These are phyloP conservation scores for Saccharomyces hybrid DNA, from an alignment of 1,139 yeast species.

Conservation along the genomic window DNA sequence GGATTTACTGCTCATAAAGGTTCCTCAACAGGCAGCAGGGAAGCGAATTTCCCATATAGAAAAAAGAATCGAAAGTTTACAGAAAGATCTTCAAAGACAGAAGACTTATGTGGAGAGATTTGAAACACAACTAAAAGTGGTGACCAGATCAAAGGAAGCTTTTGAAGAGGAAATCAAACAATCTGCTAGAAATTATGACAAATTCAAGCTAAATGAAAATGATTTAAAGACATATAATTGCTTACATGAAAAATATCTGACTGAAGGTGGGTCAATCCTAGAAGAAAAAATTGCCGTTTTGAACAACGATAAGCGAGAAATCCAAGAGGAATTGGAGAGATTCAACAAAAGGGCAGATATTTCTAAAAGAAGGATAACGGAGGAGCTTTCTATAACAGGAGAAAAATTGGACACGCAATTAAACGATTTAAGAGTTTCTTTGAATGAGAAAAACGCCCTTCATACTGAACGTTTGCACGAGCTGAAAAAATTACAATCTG, in stretches of 20 bases:
- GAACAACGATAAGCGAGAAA: slow-evolving; percentile 40
- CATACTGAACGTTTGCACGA: slow-evolving; percentile 37
- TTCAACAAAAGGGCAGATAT: slow-evolving; percentile 36
- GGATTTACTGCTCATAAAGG: slow-evolving; percentile 51
- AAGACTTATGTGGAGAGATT: slow-evolving; percentile 36
- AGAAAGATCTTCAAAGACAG: slow-evolving; percentile 49
- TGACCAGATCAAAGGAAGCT: slow-evolving; percentile 36
- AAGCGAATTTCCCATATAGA: slow-evolving; percentile 43
- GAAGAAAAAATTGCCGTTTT: slow-evolving; percentile 44
- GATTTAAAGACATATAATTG: slow-evolving; percentile 53
- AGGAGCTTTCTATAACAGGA: slow-evolving; percentile 32
- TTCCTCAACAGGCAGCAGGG: slow-evolving; percentile 32
- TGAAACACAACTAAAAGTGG: slow-evolving; percentile 44
- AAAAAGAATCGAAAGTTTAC: slow-evolving; percentile 46
- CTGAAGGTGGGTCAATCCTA: slow-evolving; percentile 50
- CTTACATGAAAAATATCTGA: slow-evolving; percentile 50
- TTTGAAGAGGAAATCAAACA: slow-evolving; percentile 38
- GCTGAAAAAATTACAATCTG: slow-evolving; percentile 27
- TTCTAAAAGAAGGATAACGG: slow-evolving; percentile 35
- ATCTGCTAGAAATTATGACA: slow-evolving; percentile 25
- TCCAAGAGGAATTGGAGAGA: slow-evolving; percentile 36
- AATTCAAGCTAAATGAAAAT: slow-evolving; percentile 39
- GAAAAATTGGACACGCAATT: slow-evolving; percentile 38
- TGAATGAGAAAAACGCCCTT: slow-evolving; percentile 40
- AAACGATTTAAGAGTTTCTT: slow-evolving; percentile 33